Conservation (phyloP, 2,329 filamentous ascomycete species). For the Fusarium sp. region DNA sequence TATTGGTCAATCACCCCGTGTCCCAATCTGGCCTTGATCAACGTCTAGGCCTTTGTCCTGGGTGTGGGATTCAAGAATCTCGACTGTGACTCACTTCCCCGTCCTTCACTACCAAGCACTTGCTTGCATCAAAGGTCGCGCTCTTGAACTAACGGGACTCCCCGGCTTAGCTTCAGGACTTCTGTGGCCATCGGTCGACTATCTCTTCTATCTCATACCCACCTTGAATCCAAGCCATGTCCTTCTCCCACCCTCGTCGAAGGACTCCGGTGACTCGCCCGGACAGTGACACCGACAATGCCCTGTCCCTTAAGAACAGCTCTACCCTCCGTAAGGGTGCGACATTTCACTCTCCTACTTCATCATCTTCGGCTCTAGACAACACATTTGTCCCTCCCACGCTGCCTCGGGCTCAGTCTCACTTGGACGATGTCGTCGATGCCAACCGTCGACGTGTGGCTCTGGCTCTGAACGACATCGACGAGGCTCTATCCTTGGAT, state of each 20-base stretch:
- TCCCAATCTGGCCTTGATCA: constrained; percentile 33
- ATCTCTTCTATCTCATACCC: constrained; percentile 38
- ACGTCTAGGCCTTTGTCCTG: constrained; percentile 33
- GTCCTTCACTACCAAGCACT: constrained; percentile 35
- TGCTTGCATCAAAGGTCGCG: constrained; percentile 39
- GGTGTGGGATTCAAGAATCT: constrained; percentile 42
- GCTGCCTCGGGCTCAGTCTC: constrained; percentile 73
- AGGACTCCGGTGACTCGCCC: constrained; percentile 54
- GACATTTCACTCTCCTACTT: constrained; percentile 66
- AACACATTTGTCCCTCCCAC: constrained; percentile 58
- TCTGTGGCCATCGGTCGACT: constrained; percentile 42
- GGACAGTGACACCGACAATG: constrained; percentile 44
- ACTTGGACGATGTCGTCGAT: constrained; percentile 75
- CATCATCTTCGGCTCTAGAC: constrained; percentile 52
- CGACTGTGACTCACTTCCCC: constrained; percentile 46
- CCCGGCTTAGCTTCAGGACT: constrained; percentile 45
- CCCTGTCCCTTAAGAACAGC: constrained; percentile 48
- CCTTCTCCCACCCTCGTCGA: constrained; percentile 57
- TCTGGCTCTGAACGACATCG: constrained; percentile 70
- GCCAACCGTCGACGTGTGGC: constrained; percentile 74
- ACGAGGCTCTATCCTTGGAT: constrained; percentile 63
- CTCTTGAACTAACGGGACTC: constrained; percentile 43
- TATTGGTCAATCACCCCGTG: constrained; percentile 35
- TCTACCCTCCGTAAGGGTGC: constrained; percentile 72
- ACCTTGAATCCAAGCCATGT: constrained; percentile 55